Base-by-base conservation (phyloP, 257 asterid genomes). In the Linderniella brevidens region DNA sequence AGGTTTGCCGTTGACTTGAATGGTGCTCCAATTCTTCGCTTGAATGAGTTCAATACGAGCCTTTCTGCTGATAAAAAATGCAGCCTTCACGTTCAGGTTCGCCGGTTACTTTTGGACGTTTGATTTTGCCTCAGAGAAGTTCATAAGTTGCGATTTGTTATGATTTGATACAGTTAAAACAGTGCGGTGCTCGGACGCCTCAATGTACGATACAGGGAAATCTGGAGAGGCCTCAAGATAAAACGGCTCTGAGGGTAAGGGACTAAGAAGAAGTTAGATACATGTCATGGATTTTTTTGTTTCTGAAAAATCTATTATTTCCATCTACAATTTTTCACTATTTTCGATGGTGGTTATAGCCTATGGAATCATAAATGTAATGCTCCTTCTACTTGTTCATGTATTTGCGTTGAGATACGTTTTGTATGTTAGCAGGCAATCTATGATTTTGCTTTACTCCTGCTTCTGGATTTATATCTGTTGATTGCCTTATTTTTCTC, bases 61-160 rank as follows among this genome's bases (percentile, higher is more conserved):
- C 53, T 72, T 17, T 66, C 67, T 19, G 62, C 35, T 54, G 75
- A 72, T 57, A 64, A 29, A 58, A 68, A 68, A 58, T 78, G 88
- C 49, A 80, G 76, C 60, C 77, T 87, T 55, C 93, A 83, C 53
- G 92, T 87, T 49, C 83, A 78, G 88, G 97, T 82, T 12, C 16
- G 52, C 42, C 14, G 40, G n/a, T n/a, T n/a, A n/a, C n/a, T n/a
- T n/a, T n/a, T n/a, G n/a, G n/a, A n/a, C n/a, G 20, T 10, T 19
- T 16, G 12, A 25, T 17, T 16, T n/a, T 17, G 11, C 42, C 4
- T 32, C 14, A 45, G 12, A 44, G 39, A 32, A 6, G 17, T 13
- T 44, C 3, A 12, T 20, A 1, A 40, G 32, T 6, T 54, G 12
- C 45, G 8, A 45, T 54, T n/a, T 44, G 50, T 35, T 15, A 62